Conservation (phyloP, 345 rosid species). For the Turritis glabra region DNA sequence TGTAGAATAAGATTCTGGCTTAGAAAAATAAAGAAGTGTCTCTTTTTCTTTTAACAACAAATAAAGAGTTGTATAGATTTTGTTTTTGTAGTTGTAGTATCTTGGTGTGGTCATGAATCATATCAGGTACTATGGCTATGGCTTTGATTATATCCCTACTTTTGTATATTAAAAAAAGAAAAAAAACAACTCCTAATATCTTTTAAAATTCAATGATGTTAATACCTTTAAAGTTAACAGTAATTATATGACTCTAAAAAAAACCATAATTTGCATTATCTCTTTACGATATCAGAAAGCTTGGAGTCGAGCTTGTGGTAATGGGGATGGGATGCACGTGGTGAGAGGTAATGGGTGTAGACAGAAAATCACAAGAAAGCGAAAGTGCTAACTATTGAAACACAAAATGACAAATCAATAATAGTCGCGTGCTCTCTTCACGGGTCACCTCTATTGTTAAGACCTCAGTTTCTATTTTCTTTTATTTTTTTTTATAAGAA, state of each 20-base stretch:
- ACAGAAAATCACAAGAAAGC: conserved; percentile 41
- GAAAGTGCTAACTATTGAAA: conserved; percentile 25
- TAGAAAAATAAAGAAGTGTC: too few relatives aligned
- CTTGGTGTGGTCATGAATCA: not conserved
- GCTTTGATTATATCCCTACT: not conserved
- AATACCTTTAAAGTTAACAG: not conserved
- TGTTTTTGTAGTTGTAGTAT: too few relatives aligned
- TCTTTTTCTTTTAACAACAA: not conserved
- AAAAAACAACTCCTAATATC: not conserved
- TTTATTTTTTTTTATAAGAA: not conserved
- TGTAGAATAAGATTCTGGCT: not conserved
- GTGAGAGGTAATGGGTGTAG: conserved; percentile 15
- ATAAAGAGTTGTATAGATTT: too few relatives aligned
- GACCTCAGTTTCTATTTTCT: conserved; percentile 10
- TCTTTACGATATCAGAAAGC: not conserved
- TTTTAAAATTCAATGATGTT: not conserved
- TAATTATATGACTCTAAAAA: not conserved
- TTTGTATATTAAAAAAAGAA: not conserved
- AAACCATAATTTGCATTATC: not conserved
- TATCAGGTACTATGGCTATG: too few relatives aligned
- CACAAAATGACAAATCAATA: conserved; percentile 34
- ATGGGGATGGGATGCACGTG: conserved; percentile 37
- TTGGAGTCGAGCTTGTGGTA: not conserved
- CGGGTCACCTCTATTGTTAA: conserved; percentile 37
- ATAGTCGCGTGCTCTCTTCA: conserved; percentile 36